Conservation (phyloP, 2,329 filamentous ascomycete species). For the Paecilomyces variotii region DNA sequence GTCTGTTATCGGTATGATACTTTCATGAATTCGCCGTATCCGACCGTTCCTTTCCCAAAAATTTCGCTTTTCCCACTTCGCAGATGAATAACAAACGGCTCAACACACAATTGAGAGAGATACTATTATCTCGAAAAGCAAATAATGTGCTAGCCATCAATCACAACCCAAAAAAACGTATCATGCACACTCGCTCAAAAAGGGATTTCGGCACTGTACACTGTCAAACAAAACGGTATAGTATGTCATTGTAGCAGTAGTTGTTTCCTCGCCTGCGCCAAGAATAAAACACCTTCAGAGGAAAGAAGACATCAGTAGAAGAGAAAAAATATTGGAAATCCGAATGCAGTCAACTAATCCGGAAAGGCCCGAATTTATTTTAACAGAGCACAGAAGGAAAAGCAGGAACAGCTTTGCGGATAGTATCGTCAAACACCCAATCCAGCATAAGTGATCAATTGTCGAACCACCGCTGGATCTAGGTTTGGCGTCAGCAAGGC, state of each 20-base stretch:
- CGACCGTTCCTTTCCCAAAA: neutral
- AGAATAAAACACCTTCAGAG: neutral
- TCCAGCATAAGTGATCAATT: constrained; percentile 57
- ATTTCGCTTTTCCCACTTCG: neutral
- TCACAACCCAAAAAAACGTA: neutral
- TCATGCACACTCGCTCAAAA: neutral
- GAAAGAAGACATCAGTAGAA: neutral
- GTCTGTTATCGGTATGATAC: neutral
- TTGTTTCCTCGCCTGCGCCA: neutral
- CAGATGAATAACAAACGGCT: neutral
- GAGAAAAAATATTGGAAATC: neutral
- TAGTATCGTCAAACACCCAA: constrained; percentile 38
- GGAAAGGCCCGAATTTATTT: neutral
- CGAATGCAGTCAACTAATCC: neutral
- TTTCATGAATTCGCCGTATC: neutral
- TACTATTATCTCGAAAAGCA: neutral
- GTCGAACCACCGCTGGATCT: constrained; percentile 56
- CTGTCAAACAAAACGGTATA: constrained; percentile 2
- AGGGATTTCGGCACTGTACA: constrained; percentile 1
- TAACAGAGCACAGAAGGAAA: neutral
- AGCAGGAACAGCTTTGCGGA: neutral
- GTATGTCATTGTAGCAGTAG: neutral
- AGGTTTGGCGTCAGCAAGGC: constrained; percentile 59
- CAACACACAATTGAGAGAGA: neutral
- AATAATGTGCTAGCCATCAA: neutral